phyloP scores from a whole-genome alignment of 805 yeast genomes.

The Saccharomycopsis olivae region DNA sequence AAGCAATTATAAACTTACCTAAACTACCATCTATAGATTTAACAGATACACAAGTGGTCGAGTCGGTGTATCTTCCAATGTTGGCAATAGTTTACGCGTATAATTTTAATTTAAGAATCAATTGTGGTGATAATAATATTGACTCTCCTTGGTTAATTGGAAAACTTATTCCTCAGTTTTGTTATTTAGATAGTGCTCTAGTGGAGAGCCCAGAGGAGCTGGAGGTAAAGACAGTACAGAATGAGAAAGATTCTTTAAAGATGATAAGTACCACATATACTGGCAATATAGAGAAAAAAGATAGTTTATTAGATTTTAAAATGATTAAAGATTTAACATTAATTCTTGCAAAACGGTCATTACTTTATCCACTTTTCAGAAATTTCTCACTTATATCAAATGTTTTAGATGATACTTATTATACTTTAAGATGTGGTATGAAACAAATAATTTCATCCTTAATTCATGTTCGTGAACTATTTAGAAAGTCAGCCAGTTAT shows the following conservation, averaged over 20 bases:
- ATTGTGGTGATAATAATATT: constrained; percentile 52
- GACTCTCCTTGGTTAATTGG: constrained; percentile 97
- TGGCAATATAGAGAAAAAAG: background rate
- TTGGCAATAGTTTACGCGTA: constrained; percentile 62
- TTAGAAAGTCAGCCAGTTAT: constrained; percentile 74
- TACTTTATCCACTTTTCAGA: constrained; percentile 74
- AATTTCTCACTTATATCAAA: constrained; percentile 46
- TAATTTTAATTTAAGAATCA: constrained; percentile 66
- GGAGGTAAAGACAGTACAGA: constrained; percentile 21
- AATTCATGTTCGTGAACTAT: constrained; percentile 55
- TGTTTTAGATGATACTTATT: constrained; percentile 70
- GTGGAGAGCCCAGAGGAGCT: too few species aligned
- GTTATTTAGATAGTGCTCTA: constrained; percentile 62
- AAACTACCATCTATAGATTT: constrained; percentile 34
- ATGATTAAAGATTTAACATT: constrained; percentile 43
- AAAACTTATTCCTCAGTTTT: constrained; percentile 66
- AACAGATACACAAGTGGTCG: too few species aligned
- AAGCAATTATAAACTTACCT: constrained; percentile 61
- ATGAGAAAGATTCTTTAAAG: constrained; percentile 16
- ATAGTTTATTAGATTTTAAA: constrained; percentile 24
- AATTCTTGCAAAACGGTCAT: constrained; percentile 60
- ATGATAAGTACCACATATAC: constrained; percentile 18
- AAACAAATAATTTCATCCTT: constrained; percentile 50
- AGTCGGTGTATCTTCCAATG: constrained; percentile 56
- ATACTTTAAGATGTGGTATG: constrained; percentile 57